Evolutionary conservation across 179 eudicot genomes (phyloP), one percentile per base, ranked within the genome.

Genomic region (Nepenthes alata): DNA sequence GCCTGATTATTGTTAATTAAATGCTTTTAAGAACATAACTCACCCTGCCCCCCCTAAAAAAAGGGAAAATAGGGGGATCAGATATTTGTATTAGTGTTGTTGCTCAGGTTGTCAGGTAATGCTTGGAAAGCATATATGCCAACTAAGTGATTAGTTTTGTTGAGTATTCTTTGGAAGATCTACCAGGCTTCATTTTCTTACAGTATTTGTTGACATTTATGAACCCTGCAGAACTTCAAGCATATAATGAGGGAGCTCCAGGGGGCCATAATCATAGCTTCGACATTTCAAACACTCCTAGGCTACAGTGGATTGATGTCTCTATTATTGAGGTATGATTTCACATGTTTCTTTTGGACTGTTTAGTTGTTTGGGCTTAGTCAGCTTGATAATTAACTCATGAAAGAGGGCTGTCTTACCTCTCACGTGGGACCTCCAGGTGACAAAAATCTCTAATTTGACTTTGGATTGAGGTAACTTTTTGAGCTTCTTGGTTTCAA

Each of bases 231-330:
- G 98, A 86, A 87, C 72, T 89, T 93, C 74, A 86, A 66, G 81
- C 95, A 93, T 72, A 83, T 87, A 53, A 93, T 86, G 95, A 86
- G 78, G 80, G 86, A 81, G 77, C 80, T 91, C 56, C 98, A 91
- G 71, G 98, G 98, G 74, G 95, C 98, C 62, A 75, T 93, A 72
- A 89, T 93, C 38, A 76, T 93, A 71, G 83, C 80, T 67, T 86
- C 98, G 53, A 84, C 93, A 63, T 93, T 93, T 72, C 96, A 93
- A 72, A 76, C 90, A 10, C 62, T 89, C 57, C 68, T 93, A 60
- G 98, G 98, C 66, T 93, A 89, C 65, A 93, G 93, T 67, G 98
- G 96, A 62, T 69, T 93, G 70, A 86, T 86, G 93, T 61, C 96
- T 37, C 52, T 93, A 67, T 35, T 89, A 48, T 70, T 83, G 63